Evolutionary conservation across 352 stramenopile genomes (phyloP), one percentile per base, ranked within the genome.

Genomic region (Pythium rishiriense): DNA sequence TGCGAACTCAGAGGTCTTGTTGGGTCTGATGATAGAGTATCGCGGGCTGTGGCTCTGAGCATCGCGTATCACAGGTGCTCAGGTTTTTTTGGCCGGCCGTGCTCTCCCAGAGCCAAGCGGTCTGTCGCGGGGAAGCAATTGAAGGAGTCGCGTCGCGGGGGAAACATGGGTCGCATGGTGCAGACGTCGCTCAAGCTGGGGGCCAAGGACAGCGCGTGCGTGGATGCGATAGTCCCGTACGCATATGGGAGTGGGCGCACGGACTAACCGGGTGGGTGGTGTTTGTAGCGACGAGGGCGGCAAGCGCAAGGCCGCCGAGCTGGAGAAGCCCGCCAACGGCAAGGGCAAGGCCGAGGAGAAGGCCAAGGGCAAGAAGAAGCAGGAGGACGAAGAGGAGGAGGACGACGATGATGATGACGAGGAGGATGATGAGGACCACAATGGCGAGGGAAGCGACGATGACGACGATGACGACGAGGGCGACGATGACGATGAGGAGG

Each of bases 371-470:
- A 62, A 73, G 0, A 78, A 87, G 0, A 68, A 85, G 0, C 65
- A 79, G 1, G 77, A 87, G 0, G 72, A 87, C 0, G 79, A 88
- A 0, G 73, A 85, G 0, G 78, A 87, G 0, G 72, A 85, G 0
- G 70, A 78, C 0, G 77, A 87, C 0, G 75, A 87, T 0, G 79
- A 89, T 0, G 75, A 85, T 0, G 81, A 85, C 0, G 77, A 79
- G 0, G 80, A 81, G 0, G 77, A 79, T 0, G 78, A 83, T 0
- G 78, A 79, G 0, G 74, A 82, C 1, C 70, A 81, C 0, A 68
- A 82, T 0, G 78, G 76, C 0, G 73, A 80, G 2, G 74, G 69
- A 0, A 73, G 78, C 0, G 75, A 79, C 19, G 62, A 71, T 4
- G 68, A 68, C 12, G 62, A 73, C 0, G 63, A 76, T 17, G 74